Evolutionary conservation across 192 early-diverging fungal species (phyloP).

Genomic region (Backusella sp.): DNA sequence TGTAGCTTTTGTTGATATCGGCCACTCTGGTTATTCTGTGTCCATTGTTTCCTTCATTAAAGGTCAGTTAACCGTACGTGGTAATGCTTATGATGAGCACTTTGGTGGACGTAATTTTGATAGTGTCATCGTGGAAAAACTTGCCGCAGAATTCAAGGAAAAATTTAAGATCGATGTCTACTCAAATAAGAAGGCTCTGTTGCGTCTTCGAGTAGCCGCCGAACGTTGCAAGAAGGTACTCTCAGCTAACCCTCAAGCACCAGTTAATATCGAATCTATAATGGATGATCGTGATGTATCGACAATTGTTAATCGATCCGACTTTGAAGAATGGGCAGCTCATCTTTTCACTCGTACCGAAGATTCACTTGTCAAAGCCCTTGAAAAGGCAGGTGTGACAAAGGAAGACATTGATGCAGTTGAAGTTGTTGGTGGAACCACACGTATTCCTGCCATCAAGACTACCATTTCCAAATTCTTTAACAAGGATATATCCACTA

Average conservation of each 20-base stretch:
- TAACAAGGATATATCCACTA: constrained; percentile 82
- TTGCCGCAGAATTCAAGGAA: constrained; percentile 80
- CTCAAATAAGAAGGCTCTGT: constrained; percentile 83
- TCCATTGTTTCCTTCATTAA: constrained; percentile 92
- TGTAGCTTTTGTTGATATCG: constrained; percentile 92
- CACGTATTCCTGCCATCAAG: constrained; percentile 92
- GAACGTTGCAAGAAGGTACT: constrained; percentile 98
- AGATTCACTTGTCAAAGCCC: constrained; percentile 70
- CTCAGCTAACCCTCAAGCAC: constrained; percentile 84
- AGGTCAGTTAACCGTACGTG: constrained; percentile 91
- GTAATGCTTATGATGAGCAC: constrained; percentile 88
- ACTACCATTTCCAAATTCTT: constrained; percentile 84
- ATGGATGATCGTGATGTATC: constrained; percentile 94
- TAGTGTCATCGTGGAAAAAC: constrained; percentile 82
- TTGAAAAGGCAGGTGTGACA: constrained; percentile 69
- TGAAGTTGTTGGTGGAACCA: constrained; percentile 91
- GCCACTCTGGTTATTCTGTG: constrained; percentile 76
- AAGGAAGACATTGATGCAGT: constrained; percentile 88
- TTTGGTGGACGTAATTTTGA: constrained; percentile 97
- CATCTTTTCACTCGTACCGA: constrained; percentile 71
- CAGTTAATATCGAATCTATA: constrained; percentile 92
- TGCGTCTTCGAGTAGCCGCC: constrained; percentile 82
- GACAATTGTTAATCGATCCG: constrained; percentile 76
- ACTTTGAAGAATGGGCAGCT: constrained; percentile 81
- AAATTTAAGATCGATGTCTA: constrained; percentile 94